Evolutionary conservation across 345 rosid species (phyloP), one percentile per base, ranked within the genome.

Genomic region (Erucastrum elatum): DNA sequence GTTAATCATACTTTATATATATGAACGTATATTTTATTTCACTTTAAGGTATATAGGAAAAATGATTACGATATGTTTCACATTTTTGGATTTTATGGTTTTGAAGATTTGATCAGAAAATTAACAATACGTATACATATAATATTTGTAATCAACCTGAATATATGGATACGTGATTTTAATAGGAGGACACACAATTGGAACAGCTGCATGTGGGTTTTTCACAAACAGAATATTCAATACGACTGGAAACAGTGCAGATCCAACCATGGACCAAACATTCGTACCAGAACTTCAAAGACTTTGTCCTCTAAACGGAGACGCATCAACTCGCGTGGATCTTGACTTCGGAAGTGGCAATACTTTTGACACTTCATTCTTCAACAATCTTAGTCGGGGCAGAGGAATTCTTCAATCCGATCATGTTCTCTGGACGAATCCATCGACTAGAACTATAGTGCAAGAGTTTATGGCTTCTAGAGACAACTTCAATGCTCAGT

Each of bases 121-220:
- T 51, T 30, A 68, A 71, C 21, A n/a, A 27, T 6, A 72, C 21
- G 16, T 46, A 11, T 13, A 26, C 39, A 65, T 65, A 74, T 49
- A 49, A 8, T 75, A 46, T 56, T 56, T 56, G 61, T 56, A 75
- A 2, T 58, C 8, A 35, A 56, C 0, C 30, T 59, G 73, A 66
- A 29, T n/a, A 75, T 51, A 46, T 4, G 55, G 9, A 15, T 16
- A 51, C 15, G 16, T 16, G 29, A 29, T 66, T 59, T 59, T 26
- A 70, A 61, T 73, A 88, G 90, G 91, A 70, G 88, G 81, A 41
- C 91, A 88, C 80, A 87, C 91, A 0, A 79, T 88, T 0, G 91
- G 91, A 11, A 88, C 88, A 3, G 31, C 91, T 11, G 87, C 86
- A 13, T 86, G 89, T 58, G 81, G 27, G 53, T 35, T 68, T 30